Evolutionary conservation across 1,284 basidiomycete genomes (phyloP).

Genomic region (Amylostereum chailletii): DNA sequence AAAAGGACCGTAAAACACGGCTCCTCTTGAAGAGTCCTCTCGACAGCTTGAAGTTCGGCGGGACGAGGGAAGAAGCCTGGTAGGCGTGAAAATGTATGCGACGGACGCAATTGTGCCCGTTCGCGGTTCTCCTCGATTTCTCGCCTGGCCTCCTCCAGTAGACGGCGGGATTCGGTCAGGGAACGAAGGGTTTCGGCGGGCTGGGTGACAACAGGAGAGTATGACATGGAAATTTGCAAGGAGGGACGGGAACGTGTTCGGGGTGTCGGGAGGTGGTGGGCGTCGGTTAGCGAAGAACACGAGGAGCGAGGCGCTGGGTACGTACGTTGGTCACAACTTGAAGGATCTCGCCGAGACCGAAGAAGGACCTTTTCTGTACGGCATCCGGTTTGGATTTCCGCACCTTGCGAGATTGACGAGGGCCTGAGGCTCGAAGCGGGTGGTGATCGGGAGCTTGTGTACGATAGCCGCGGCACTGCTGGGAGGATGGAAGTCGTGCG

Average conservation of each 20-base stretch:
- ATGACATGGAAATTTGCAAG: slow-evolving; percentile 3
- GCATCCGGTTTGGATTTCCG: background rate
- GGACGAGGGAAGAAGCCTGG: slow-evolving; percentile 66
- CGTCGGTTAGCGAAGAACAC: background rate
- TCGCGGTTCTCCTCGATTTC: slow-evolving; percentile 64
- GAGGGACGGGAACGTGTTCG: slow-evolving; percentile 6
- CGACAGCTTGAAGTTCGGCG: slow-evolving; percentile 55
- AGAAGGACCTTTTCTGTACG: background rate
- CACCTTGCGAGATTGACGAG: background rate
- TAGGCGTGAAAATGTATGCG: slow-evolving; percentile 69
- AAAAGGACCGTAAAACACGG: slow-evolving; percentile 75
- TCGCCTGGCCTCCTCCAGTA: slow-evolving; percentile 66
- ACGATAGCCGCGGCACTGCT: too few species aligned
- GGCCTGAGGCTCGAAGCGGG: too few species aligned
- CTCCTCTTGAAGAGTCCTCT: slow-evolving; percentile 56
- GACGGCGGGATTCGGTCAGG: slow-evolving; percentile 63
- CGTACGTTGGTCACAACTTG: background rate
- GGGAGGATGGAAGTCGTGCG: too few species aligned
- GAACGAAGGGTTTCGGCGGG: slow-evolving; percentile 71
- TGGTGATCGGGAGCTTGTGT: too few species aligned
- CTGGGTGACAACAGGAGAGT: slow-evolving; percentile 26
- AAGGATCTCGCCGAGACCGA: background rate
- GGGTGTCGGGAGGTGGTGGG: background rate
- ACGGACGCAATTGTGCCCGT: slow-evolving; percentile 56
- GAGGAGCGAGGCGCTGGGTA: background rate